These are phyloP conservation scores for Lentinula boryana DNA, from an alignment of 768 basidiomycete genomes.

Conservation along the genomic window DNA sequence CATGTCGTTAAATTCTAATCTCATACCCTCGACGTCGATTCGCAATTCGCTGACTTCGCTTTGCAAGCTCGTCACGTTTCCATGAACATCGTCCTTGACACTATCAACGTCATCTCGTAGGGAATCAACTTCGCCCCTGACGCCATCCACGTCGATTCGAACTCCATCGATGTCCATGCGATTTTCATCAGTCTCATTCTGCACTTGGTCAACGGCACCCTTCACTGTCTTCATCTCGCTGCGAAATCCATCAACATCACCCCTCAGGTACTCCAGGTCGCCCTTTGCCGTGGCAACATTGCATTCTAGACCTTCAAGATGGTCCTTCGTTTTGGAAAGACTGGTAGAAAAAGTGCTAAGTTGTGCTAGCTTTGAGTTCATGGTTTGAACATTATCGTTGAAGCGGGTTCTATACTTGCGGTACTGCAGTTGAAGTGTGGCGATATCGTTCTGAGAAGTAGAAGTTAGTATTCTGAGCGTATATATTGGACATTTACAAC, in stretches of 20 bases:
- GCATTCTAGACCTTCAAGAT: neutral
- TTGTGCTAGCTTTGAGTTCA: conserved; percentile 11
- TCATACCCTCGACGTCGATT: neutral
- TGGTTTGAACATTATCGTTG: conserved; percentile 11
- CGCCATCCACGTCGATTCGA: neutral
- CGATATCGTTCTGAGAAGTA: conserved; percentile 4
- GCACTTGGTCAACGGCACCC: neutral
- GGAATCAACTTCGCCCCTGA: neutral
- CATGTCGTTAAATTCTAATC: neutral
- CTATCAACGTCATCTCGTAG: neutral
- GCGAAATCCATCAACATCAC: neutral
- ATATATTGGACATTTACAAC: neutral
- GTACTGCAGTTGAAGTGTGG: conserved; percentile 5
- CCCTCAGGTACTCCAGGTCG: neutral
- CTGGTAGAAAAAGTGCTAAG: conserved; percentile 12
- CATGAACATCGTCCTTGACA: neutral
- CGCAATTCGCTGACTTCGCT: neutral
- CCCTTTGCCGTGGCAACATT: neutral
- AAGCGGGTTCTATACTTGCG: conserved; percentile 9
- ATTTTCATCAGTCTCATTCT: neutral
- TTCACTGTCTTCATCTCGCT: neutral
- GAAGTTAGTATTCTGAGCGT: neutral
- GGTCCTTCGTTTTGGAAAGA: neutral
- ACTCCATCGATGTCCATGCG: neutral
- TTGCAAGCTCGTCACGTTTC: neutral